Percentiles rank a stretch among this genome's conserved stretches.
phyloP scores from a whole-genome alignment of 1,284 basidiomycete genomes.

The Cystobasidiaceae sp. region DNA sequence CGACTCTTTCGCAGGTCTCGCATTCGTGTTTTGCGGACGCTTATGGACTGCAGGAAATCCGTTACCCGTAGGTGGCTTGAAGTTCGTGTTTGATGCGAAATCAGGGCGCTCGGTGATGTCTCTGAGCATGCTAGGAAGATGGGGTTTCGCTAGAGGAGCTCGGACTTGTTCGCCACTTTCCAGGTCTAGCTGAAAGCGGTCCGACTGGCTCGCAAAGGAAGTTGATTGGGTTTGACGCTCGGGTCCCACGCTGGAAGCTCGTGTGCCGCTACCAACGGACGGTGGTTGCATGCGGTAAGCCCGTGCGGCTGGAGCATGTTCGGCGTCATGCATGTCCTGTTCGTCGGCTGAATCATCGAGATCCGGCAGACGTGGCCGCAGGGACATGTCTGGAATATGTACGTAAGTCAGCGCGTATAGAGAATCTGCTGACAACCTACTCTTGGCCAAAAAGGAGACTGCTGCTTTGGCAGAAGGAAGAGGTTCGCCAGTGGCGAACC shows the following conservation, averaged over 20 bases:
- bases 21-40: not conserved
- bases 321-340: not conserved
- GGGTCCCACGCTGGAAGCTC: slow-evolving; percentile 19
- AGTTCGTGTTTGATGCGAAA: not conserved
- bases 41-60: slow-evolving; percentile 17
- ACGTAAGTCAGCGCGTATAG: too few relatives aligned
- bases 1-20: slow-evolving; percentile 11
- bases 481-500: too few relatives aligned
- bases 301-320: slow-evolving; percentile 7
- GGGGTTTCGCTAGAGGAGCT: not conserved
- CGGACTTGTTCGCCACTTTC: slow-evolving; percentile 10
- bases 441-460: too few relatives aligned
- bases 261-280: not conserved
- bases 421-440: too few relatives aligned
- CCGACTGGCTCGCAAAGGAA: slow-evolving; percentile 3
- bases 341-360: not conserved
- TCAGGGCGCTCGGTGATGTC: slow-evolving; percentile 33
- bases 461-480: too few relatives aligned
- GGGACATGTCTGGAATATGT: too few relatives aligned
- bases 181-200: slow-evolving; percentile 36
- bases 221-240: too few relatives aligned
- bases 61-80: slow-evolving; percentile 27
- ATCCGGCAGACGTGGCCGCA: not conserved
- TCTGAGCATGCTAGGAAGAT: slow-evolving; percentile 28
- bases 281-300: slow-evolving; percentile 8